Percentiles rank a stretch among this genome's conserved stretches.
phyloP scores from a whole-genome alignment of 2,329 filamentous ascomycete genomes.

The Scedosporium boydii region DNA sequence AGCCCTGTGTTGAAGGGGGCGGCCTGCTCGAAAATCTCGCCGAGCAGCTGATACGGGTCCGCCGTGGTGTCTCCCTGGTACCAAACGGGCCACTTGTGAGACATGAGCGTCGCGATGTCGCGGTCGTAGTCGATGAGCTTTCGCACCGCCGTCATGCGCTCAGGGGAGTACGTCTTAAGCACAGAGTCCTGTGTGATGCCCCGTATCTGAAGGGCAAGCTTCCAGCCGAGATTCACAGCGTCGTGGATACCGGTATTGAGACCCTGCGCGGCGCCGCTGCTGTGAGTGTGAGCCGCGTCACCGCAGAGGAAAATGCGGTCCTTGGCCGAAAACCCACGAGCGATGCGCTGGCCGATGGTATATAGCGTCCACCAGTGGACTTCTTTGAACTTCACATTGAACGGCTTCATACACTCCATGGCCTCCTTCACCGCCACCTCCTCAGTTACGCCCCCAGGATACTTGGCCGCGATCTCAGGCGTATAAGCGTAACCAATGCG shows the following conservation, averaged over 20 bases:
- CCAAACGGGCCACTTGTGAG: slow-evolving; percentile 9
- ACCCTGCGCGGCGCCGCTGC: slow-evolving; percentile 45
- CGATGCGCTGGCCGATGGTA: slow-evolving; percentile 51
- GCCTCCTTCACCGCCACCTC: too few relatives aligned
- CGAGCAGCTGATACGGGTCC: neutral
- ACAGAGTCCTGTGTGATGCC: slow-evolving; percentile 27
- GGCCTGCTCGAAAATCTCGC: neutral
- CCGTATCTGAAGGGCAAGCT: slow-evolving; percentile 29
- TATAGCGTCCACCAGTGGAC: too few relatives aligned
- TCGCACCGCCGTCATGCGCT: slow-evolving; percentile 47
- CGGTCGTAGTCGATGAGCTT: slow-evolving; percentile 54
- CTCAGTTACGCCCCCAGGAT: too few relatives aligned
- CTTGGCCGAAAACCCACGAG: slow-evolving; percentile 39
- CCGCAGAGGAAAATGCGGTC: slow-evolving; percentile 43
- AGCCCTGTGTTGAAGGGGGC: neutral
- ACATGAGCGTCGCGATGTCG: slow-evolving; percentile 42
- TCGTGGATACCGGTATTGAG: slow-evolving; percentile 50
- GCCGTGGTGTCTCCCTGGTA: neutral
- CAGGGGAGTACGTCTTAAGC: slow-evolving; percentile 34
- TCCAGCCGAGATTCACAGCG: slow-evolving; percentile 45
- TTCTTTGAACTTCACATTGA: too few relatives aligned
- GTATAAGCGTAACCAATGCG: too few relatives aligned
- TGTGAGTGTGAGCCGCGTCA: slow-evolving; percentile 48
- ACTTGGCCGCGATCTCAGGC: too few relatives aligned
- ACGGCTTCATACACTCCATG: too few relatives aligned